Base-by-base conservation (phyloP, 805 yeast species). In the Zygosaccharomyces rouxii region DNA sequence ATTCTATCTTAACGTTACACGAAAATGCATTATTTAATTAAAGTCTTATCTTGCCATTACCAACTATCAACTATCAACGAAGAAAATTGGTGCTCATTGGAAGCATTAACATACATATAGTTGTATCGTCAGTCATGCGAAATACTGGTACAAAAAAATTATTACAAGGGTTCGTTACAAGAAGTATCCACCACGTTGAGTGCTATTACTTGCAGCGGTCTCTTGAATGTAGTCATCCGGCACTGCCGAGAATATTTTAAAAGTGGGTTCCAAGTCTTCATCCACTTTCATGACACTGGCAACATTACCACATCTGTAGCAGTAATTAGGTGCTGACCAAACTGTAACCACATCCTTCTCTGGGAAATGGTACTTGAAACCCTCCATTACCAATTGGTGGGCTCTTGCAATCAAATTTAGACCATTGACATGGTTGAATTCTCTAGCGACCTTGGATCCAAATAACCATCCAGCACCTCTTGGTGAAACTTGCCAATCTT, bases 401-500 rank as follows among this genome's bases (percentile, higher is more conserved):
- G 98, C 98, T 59, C 99, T 78, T 9, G 99, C 97, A 50, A 92
- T 89, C 57, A 92, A 73, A 55, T 80, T 81, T 52, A 94, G 73
- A 55, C 89, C 89, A 66, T 94, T 92, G 47, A 92, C 95, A 68
- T 94, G 96, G 70, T 92, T 94, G 71, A 94, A 94, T 68, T 94
- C 98, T 49, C 97, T 73, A 14, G 96, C 94, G 21, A 94, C 97
- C 66, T 86, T 85, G 39, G 89, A 80, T 21, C 99, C 99, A 67
- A 92, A 92, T 46, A 92, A 71, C 98, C 98, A 92, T 10, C 99
- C 99, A 0, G 99, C 99, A 53, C 99, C 99, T 63, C 99, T 79
- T 28, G 97, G 97, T 23, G 95, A 84, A 18, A 94, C 96, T 19
- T 96, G 97, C 99, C 99, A 92, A 10, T 96, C 88, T 59, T 89